Percentiles rank a stretch among this genome's conserved stretches.
Evolutionary conservation across 2,329 filamentous ascomycete genomes (phyloP).

Genomic region (Alternaria panax): DNA sequence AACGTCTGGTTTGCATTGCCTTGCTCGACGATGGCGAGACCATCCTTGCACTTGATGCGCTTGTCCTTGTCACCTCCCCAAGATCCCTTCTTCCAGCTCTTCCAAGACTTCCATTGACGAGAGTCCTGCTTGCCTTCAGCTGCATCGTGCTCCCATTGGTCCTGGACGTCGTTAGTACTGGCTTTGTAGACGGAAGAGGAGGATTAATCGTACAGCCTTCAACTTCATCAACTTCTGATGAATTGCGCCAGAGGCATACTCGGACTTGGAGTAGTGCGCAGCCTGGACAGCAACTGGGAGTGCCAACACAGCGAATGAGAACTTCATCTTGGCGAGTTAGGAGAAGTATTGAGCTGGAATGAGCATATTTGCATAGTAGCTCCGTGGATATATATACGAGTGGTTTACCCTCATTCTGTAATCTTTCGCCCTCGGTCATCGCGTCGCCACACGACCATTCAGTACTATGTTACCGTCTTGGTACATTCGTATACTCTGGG

Average conservation of each 20-base stretch:
- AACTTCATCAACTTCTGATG: constrained; percentile 38
- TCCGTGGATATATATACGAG: constrained; percentile 27
- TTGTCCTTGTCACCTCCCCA: constrained; percentile 14
- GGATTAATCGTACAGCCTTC: constrained; percentile 26
- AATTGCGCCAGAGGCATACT: constrained; percentile 34
- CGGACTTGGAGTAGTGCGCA: constrained; percentile 29
- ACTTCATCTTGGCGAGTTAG: constrained; percentile 33
- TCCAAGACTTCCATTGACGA: constrained; percentile 30
- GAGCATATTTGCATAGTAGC: constrained; percentile 23
- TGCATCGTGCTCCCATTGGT: constrained; percentile 33
- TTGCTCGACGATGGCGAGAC: constrained; percentile 30
- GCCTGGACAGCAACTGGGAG: constrained; percentile 33
- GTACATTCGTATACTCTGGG: constrained; percentile 16
- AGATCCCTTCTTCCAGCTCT: constrained; percentile 25
- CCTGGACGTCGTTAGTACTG: constrained; percentile 6
- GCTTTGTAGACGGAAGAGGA: neutral
- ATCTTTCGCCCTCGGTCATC: neutral
- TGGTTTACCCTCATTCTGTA: neutral
- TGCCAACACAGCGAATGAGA: constrained; percentile 30
- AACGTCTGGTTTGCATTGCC: constrained; percentile 36
- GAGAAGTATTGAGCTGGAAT: constrained; percentile 33
- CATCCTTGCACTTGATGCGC: constrained; percentile 31
- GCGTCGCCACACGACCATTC: constrained; percentile 7
- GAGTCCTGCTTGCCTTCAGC: constrained; percentile 27
- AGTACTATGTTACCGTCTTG: constrained; percentile 14